Base-by-base conservation (phyloP, 306 rosid species). In the Rubus parviflorus region DNA sequence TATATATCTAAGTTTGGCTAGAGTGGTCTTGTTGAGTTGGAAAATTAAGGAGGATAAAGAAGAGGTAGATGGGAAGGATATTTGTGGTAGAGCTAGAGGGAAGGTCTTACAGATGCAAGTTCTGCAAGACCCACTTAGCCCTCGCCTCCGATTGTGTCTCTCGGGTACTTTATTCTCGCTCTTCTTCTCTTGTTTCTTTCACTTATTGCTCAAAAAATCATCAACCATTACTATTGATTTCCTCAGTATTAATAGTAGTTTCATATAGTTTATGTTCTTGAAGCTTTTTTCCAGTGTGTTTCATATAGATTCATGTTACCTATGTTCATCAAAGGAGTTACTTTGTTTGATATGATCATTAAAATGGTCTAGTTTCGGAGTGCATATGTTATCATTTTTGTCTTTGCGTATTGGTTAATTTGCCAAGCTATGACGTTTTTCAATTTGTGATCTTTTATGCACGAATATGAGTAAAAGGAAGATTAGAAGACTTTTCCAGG, bases 21-120 rank as follows among this genome's bases (percentile, higher is more conserved):
- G 38, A 12, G 65, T 58, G 40, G 1, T 1, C 65, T 11, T 12
- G 16, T 30, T 61, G 20, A 61, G n/a, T 14, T 25, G 43, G 38
- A 7, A 1, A 23, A 37, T 22, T 30, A 0, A 58, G 23, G 37
- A 3, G 25, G 64, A 71, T 40, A 46, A 47, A 20, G 68, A 52
- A 51, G 54, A 30, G 5, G 42, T 20, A 79, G 68, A 91, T 92
- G 96, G 98, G 93, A 77, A 89, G 94, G 84, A 68, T 92, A 56
- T 91, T 91, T 70, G 94, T 81, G 79, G 90, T 91, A 83, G 98
- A 94, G 83, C 84, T 84, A 49, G 98, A 94, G 51, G 98, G 96
- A 23, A 87, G 96, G 86, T 90, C 88, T 8, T 91, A 91, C 40
- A 89, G 96, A 86, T 94, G 98, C 93, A 90, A 89, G 77, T 94